phyloP scores from a whole-genome alignment of 805 yeast genomes.

The Zygoascus bituminiphila region DNA sequence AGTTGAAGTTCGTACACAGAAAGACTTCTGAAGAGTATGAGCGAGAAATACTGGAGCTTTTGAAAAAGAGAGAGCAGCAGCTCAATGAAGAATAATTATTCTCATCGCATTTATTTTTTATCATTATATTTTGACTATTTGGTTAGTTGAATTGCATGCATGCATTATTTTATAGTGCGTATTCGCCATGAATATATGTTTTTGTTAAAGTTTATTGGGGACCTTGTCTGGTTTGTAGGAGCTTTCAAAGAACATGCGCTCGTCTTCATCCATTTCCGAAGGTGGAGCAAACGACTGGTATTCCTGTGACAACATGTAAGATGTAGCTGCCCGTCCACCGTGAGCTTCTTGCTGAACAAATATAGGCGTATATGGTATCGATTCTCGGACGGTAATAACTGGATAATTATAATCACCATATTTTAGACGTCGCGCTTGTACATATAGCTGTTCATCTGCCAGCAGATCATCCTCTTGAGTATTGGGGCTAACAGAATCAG shows the following conservation, averaged over 20 bases:
- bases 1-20: constrained; percentile 22
- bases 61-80: constrained; percentile 31
- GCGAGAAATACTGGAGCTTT: constrained; percentile 29
- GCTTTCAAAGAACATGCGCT: constrained; percentile 5
- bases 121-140: not conserved
- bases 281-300: constrained; percentile 17
- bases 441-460: constrained; percentile 28
- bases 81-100: constrained; percentile 8
- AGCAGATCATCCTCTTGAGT: not conserved
- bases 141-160: constrained; percentile 1
- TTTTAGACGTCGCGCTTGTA: constrained; percentile 24
- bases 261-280: constrained; percentile 8
- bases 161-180: not conserved
- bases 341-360: constrained; percentile 14
- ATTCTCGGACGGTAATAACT: constrained; percentile 30
- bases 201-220: no score
- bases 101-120: not conserved
- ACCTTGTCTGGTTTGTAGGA: not conserved
- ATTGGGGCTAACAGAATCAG: not conserved
- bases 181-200: not conserved
- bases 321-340: constrained; percentile 10
- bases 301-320: constrained; percentile 11
- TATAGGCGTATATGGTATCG: constrained; percentile 15
- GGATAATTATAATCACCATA: constrained; percentile 39
- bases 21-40: constrained; percentile 27